Conservation (phyloP, 2,329 filamentous ascomycete species). For the Alternaria sp. region DNA sequence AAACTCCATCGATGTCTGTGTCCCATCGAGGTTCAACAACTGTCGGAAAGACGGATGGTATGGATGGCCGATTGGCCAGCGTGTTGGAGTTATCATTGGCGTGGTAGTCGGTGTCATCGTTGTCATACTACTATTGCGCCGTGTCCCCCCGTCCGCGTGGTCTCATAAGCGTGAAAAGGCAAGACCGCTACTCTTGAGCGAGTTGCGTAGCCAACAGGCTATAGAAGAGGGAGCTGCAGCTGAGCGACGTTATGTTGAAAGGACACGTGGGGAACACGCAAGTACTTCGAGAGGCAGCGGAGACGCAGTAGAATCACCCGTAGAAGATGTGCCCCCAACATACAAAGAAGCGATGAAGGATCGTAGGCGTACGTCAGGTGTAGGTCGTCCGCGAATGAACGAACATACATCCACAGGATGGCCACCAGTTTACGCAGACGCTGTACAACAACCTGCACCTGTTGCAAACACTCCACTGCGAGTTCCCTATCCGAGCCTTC, state of each 20-base stretch:
- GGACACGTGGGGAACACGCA: not conserved
- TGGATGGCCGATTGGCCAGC: not conserved
- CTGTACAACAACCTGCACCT: not conserved
- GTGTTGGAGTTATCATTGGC: not conserved
- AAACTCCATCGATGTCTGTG: not conserved
- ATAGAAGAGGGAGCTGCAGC: not conserved
- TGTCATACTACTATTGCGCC: not conserved
- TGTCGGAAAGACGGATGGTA: constrained; percentile 2
- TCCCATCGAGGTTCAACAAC: not conserved
- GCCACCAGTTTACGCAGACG: constrained; percentile 7
- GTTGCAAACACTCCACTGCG: not conserved
- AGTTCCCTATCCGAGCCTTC: constrained; percentile 4
- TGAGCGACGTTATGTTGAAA: not conserved
- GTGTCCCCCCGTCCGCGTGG: not conserved
- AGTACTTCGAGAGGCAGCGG: not conserved
- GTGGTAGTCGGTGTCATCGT: not conserved
- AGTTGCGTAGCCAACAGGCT: constrained; percentile 1
- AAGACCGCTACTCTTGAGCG: constrained; percentile 2
- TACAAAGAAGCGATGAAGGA: constrained; percentile 13
- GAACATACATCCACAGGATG: not conserved
- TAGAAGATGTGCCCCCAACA: constrained; percentile 3
- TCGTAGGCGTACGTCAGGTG: not conserved
- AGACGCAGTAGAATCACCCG: not conserved
- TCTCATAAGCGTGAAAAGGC: not conserved
- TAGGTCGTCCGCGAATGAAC: not conserved